phyloP scores from a whole-genome alignment of 1,284 basidiomycete species.

The Puccinia novopanici region DNA sequence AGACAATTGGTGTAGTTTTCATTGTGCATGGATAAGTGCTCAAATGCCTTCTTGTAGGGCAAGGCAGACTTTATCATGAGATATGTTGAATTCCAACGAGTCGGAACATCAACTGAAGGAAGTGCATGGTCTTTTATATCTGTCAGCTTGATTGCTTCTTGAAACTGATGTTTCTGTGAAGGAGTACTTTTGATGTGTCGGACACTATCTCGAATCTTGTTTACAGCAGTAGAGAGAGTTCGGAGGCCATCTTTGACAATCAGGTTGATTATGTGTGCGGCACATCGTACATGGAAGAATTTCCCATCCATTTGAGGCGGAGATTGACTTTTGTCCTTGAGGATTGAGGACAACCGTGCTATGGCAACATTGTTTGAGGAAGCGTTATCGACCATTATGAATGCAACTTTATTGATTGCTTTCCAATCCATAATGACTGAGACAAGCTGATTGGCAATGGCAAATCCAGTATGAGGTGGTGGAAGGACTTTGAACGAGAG shows the following conservation, averaged over 20 bases:
- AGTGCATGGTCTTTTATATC: not conserved
- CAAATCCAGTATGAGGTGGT: not conserved
- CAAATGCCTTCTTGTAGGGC: not conserved
- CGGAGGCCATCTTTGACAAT: not conserved
- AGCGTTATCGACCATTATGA: too few species aligned
- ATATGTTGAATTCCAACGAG: too few species aligned
- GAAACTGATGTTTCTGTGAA: not conserved
- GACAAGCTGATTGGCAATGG: not conserved
- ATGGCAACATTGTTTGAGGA: not conserved
- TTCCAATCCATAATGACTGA: not conserved
- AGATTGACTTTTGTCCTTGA: not conserved
- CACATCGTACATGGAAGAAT: too few species aligned
- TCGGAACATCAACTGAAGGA: too few species aligned
- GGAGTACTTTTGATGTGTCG: slow-evolving; percentile 4
- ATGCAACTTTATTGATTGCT: too few species aligned
- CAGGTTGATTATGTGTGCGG: too few species aligned
- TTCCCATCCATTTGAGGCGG: not conserved
- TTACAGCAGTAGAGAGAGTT: not conserved
- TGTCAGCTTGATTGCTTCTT: not conserved
- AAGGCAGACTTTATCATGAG: not conserved
- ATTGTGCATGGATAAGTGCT: not conserved
- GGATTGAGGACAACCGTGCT: not conserved
- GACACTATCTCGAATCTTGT: not conserved
- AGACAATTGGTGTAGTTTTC: not conserved
- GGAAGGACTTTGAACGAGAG: not conserved